phyloP scores from a whole-genome alignment of 2,329 filamentous ascomycete genomes.

The Cladosporium colombiae region DNA sequence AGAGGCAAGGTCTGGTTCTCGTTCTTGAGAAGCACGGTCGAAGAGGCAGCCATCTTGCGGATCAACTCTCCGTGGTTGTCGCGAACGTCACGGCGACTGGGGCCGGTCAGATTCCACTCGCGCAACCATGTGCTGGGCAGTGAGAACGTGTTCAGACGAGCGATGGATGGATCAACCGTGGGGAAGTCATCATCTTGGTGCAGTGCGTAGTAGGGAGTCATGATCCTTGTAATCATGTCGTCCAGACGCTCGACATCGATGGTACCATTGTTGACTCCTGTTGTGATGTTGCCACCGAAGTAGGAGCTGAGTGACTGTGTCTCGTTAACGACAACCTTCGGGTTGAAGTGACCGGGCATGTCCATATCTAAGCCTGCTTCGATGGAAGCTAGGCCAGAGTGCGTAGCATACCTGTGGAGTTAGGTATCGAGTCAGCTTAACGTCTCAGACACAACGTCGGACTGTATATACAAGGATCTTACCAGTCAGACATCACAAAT shows the following conservation, averaged over 20 bases:
- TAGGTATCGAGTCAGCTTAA: background rate
- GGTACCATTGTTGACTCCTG: conserved; percentile 57
- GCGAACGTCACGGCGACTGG: conserved; percentile 60
- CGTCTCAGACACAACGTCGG: too few species aligned
- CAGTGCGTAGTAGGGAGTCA: conserved; percentile 66
- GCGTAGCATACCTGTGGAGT: conserved; percentile 58
- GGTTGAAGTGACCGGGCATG: conserved; percentile 66
- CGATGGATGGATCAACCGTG: conserved; percentile 36
- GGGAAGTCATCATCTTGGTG: conserved; percentile 56
- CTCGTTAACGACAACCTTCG: conserved; percentile 23
- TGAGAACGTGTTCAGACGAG: background rate
- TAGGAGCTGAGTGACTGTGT: conserved; percentile 54
- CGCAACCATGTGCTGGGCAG: conserved; percentile 10
- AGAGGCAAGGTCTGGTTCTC: conserved; percentile 57
- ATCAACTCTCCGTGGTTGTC: conserved; percentile 55
- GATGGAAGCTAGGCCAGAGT: conserved; percentile 59
- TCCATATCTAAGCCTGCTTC: conserved; percentile 65
- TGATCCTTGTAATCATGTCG: conserved; percentile 56
- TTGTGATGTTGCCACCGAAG: conserved; percentile 64
- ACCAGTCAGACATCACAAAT: conserved; percentile 60
- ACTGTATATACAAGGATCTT: too few species aligned
- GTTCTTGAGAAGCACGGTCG: conserved; percentile 64
- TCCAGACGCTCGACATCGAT: conserved; percentile 55
- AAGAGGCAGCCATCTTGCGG: conserved; percentile 58
- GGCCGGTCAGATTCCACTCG: conserved; percentile 46